Base-by-base conservation (phyloP, 768 basidiomycete species). In the Astraeus odoratus region DNA sequence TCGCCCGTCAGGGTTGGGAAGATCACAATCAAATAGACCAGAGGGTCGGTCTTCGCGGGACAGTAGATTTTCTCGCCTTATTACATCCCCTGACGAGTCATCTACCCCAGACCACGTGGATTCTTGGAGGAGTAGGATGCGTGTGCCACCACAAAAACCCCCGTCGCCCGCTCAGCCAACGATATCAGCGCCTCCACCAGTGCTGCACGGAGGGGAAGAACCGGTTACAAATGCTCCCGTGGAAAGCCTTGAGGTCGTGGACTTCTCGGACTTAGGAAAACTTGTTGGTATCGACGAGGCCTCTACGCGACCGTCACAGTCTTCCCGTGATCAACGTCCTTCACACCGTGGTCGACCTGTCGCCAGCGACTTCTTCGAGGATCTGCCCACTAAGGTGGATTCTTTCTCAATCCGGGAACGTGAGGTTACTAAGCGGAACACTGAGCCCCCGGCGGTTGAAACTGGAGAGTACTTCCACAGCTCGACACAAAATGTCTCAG, bases 361-460 rank as follows among this genome's bases (percentile, higher is more conserved):
- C 18, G 82, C 86, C 6, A 77, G 77, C 43, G 84, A 87, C 60
- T 86, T 84, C 66, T 84, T 87, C 53, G 78, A 80, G n/a, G 80
- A 81, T 42, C 39, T 50, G 18, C 45, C 56, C 27, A 50, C 57
- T 19, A 56, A 64, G 31, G 69, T 61, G 50, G 58, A 55, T 18
- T 71, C 74, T 39, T 56, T 63, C 43, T 64, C 58, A 5, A 62
- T 67, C 24, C 79, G 78, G 75, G 71, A 76, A 54, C 69, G 70
- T 34, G 64, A 60, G 42, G 22, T 39, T 19, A 31, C 33, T 16
- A 19, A 40, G 27, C 55, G 51, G 27, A 43, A 45, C 39, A 46
- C 44, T 5, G 58, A 63, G 40, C 49, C 48, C 8, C 43, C 39
- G 24, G 12, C 31, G 30, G 34, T 37, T 8, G 56, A 52, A 39